phyloP scores from a whole-genome alignment of 306 rosid species.

The Cucurbita ficifolia region DNA sequence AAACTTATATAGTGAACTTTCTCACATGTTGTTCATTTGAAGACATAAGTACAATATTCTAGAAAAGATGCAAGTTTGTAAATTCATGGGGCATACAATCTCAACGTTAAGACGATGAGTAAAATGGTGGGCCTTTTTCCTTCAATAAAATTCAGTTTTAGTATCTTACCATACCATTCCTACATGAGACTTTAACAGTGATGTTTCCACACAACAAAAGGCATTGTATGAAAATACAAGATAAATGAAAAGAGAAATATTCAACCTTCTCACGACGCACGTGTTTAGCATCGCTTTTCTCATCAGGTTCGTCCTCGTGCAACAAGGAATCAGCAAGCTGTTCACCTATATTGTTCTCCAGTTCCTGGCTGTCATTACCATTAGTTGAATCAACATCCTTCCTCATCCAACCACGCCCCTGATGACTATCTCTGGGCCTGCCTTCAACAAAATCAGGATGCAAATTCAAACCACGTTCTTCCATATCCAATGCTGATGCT shows the following conservation, averaged over 20 bases:
- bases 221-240: background rate
- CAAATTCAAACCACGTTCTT: conserved; percentile 19
- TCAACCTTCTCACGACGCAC: conserved; percentile 59
- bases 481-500: conserved; percentile 15
- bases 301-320: conserved; percentile 48
- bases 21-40: background rate
- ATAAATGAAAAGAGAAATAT: conserved; percentile 5
- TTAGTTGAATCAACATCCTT: conserved; percentile 9
- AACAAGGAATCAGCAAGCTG: conserved; percentile 47
- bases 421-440: conserved; percentile 13
- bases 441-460: conserved; percentile 10
- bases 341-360: conserved; percentile 32
- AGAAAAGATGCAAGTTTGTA: background rate
- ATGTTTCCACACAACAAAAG: background rate
- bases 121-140: background rate
- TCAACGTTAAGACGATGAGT: background rate
- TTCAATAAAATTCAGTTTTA: background rate
- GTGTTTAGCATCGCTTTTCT: conserved; percentile 30
- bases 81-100: background rate
- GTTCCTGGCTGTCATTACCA: conserved; percentile 14
- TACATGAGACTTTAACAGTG: background rate
- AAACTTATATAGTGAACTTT: background rate
- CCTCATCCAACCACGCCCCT: background rate
- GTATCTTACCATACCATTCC: background rate
- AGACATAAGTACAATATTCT: background rate